Base-by-base conservation (phyloP, 176 grass and related monocot genomes). In the Areca catechu region DNA sequence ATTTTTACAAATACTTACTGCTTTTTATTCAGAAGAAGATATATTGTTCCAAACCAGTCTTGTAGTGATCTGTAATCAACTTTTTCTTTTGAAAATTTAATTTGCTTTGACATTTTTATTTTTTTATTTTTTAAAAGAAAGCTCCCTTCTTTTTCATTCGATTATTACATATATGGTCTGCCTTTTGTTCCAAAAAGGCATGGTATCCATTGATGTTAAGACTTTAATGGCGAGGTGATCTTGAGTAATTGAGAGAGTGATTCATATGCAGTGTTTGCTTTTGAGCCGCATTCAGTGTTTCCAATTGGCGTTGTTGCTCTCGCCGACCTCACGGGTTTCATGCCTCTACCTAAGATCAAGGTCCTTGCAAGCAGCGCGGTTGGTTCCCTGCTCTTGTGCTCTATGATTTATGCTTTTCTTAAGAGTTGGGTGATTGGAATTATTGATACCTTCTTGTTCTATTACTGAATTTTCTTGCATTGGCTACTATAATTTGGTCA, bases 291-390 rank as follows among this genome's bases (percentile, higher is more conserved):
- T 60, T 97, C 81, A 16, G 86, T 97, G 59, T 9, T 97, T 25
- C 93, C 93, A 53, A 91, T 97, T 55, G 86, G 71, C 24, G 24
- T 88, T 15, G 59, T 71, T 9, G 58, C 60, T 59, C 78, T 97
- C 9, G 48, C 69, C 14, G 72, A 83, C 19, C 69, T 78, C 22
- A 71, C 77, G 27, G 86, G 87, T 47, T 91, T 97, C 55, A 83
- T 97, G 86, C 93, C 93, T n/a, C 48, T 85, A 14, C 72, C 49
- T 1, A 97, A 80, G 60, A 74, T 74, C 15, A 79, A 91, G 69
- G 79, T 86, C 54, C 86, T 97, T 47, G 92, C 83, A 12, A 97
- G 87, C 75, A 97, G 66, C 9, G 87, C 92, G 68, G 87, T 96
- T 87, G 85, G 27, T 56, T 70, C 56, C 15, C 24, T 1, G 34